Evolutionary conservation across 2,329 filamentous ascomycete genomes (phyloP), one percentile per base, ranked within the genome.

Genomic region (Talaromyces pinophilus): DNA sequence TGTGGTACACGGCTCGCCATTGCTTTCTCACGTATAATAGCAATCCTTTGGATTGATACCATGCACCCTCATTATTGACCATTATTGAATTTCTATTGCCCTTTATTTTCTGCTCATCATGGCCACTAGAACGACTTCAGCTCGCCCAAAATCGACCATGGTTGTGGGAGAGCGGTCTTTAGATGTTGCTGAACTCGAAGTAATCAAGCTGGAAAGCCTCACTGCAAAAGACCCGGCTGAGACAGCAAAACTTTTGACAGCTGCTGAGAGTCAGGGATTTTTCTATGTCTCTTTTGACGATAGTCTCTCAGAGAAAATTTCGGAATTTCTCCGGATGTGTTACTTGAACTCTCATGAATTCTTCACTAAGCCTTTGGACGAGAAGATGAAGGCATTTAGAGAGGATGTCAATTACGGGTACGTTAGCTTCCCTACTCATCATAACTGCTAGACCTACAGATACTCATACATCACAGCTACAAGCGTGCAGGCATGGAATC

Each of bases 151-250:
- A 19, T n/a, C 28, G 28, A 55, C 52, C 52, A 2, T 19, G 28
- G n/a, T 55, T 7, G 52, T 55, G 28, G 52, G 52, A 33, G 52
- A 33, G 17, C 28, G 52, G 17, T 35, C 28, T 55, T 11, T 55
- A n/a, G 52, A 55, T 55, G 52, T 55, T 55, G 52, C 52, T 55
- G 28, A 55, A 35, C 52, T 55, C 52, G 52, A 55, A 35, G 52
- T 55, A 55, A 55, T 55, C 28, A n/a, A 55, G 28, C 28, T 55
- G 52, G 28, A 35, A 33, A 33, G 28, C 17, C 52, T 55, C 17
- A 55, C 52, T 55, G 52, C 52, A 19, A 55, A 55, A 19, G 52
- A 55, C 17, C 52, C 52, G 28, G 52, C 28, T 35, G 52, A 55
- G 52, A 35, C 5, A 35, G 52, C 52, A 33, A 55, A 55, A 55